Base-by-base conservation (phyloP, 768 basidiomycete species). In the Gelatoporia subvermispora region DNA sequence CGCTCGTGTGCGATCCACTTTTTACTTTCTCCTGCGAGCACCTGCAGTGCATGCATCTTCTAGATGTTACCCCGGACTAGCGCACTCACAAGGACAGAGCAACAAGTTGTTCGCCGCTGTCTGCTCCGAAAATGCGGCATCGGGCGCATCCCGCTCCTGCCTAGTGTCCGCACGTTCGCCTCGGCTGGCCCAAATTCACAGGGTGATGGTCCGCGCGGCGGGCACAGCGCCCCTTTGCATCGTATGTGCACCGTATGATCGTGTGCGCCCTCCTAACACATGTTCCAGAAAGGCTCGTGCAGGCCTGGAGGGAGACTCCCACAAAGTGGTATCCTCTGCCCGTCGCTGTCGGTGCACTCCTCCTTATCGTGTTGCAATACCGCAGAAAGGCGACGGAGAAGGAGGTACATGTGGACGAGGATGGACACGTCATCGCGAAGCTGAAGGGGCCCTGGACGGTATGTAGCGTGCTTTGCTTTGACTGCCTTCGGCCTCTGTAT, bases 281-380 rank as follows among this genome's bases (percentile, higher is more conserved):
- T n/a, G 25, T 16, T 23, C 5, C 64, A 84, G 87, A 77, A 37
- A 80, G 75, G 62, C 66, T 94, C 7, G 72, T 86, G 23, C 75
- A 77, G 51, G 88, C 90, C 22, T 93, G 90, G 90, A 83, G 77
- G 4, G 73, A 84, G 60, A 93, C 94, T 0, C 91, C 92, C 0
- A 93, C 88, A 31, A 89, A 84, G 67, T 98, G 94, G 94, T 95
- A 94, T 57, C 94, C 94, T 9, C 77, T 97, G 39, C 93, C 93
- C 15, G 68, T 95, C 48, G 91, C 90, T 10, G 85, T 93, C 23
- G 93, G 93, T 34, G 92, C 91, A 2, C 73, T 93, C n/a, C 77
- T 95, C 24, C 84, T 95, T 28, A 80, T 90, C 53, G 76, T 78
- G 42, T 71, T 92, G 11, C 85, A 89, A 59, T 91, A 84, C 60